Evolutionary conservation across 2,329 filamentous ascomycete species (phyloP).

Genomic region (Ophiostoma sp.): DNA sequence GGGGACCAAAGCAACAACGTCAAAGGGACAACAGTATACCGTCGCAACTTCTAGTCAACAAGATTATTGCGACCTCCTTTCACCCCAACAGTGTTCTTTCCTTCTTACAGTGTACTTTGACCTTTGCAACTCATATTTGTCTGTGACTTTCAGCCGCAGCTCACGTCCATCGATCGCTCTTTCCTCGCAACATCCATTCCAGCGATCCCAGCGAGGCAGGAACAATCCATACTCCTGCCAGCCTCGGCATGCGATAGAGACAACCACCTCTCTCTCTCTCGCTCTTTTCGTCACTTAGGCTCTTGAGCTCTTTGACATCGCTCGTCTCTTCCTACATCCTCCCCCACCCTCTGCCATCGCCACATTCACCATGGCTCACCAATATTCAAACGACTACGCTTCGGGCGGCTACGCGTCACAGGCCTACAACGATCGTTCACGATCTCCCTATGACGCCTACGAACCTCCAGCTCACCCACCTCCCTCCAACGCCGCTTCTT

Average conservation of each 20-base stretch:
- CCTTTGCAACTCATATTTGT: not conserved
- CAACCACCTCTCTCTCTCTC: not conserved
- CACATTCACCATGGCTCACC: constrained; percentile 30
- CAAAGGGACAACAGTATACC: not conserved
- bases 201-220: constrained; percentile 3
- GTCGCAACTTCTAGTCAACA: not conserved
- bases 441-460: constrained; percentile 31
- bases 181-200: not conserved
- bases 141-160: not conserved
- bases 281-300: not conserved
- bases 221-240: constrained; percentile 8
- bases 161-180: not conserved
- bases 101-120: not conserved
- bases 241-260: not conserved
- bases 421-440: constrained; percentile 19
- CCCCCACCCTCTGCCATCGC: not conserved
- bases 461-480: constrained; percentile 29
- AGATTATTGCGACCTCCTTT: not conserved
- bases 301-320: not conserved
- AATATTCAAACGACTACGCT: constrained; percentile 37
- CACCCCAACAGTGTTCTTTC: not conserved
- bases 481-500: constrained; percentile 12
- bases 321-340: not conserved
- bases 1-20: not conserved
- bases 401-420: constrained; percentile 30